Evolutionary conservation across 2,329 filamentous ascomycete genomes (phyloP), one percentile per base, ranked within the genome.

Genomic region (Hymenoscyphus infarciens): DNA sequence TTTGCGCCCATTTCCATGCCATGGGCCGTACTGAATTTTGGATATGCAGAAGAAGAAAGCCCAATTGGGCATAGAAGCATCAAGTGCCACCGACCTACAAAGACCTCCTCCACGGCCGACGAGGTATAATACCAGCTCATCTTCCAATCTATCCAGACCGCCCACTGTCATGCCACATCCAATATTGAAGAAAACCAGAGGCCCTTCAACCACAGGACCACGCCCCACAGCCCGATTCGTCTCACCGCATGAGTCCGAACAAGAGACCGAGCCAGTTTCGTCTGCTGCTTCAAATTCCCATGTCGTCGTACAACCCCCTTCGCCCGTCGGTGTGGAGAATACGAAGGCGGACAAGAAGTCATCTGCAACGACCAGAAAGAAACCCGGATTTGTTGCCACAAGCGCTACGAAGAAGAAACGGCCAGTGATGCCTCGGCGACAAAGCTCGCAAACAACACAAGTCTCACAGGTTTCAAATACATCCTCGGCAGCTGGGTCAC

Each of bases 191-290:
- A 87, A 87, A 72, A 75, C 79, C 54, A 79, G 82, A 68, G 81
- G 80, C 15, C 82, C 82, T 62, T 83, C 83, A 33, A 74, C 76
- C 22, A 80, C 78, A 16, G 82, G 82, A 5, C 80, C 82, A 13
- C 79, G 82, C 22, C 83, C 83, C n/a, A 86, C 83, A 8, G 83
- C 84, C 60, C 81, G 83, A n/a, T 87, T 87, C 67, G 79, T 81
- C 7, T 83, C 82, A 16, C 83, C 84, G 1, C 79, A 79, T 35
- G 78, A 77, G 33, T 82, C 81, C 35, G 78, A 78, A 57, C 77
- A 79, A 52, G 74, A 75, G 61, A 68, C 65, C 60, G 72, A 77
- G 29, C 73, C 76, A n/a, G 73, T 73, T 38, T 80, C 77, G 4
- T 79, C 80, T 5, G 74, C 74, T 25, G 80, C 77, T 67, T 77